A percentile compares a stretch with the other conserved stretches of the same genome.
Conservation (phyloP, 805 yeast species). For the Phaffomyces thermotolerans region DNA sequence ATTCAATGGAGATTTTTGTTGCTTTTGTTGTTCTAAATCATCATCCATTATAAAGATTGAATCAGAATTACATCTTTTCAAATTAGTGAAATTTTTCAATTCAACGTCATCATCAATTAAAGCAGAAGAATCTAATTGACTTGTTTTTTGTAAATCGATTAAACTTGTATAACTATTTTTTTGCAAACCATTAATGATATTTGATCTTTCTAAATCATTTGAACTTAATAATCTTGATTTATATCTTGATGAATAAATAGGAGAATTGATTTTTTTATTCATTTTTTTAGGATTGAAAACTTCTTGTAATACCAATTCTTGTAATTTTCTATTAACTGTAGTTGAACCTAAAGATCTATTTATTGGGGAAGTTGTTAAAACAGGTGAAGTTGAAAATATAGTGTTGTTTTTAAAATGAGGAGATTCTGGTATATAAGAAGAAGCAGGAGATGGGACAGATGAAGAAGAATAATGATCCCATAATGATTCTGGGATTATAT, state of each 20-base stretch:
- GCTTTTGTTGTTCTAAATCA: background rate
- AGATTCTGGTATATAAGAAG: conserved; percentile 28
- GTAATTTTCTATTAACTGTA: conserved; percentile 59
- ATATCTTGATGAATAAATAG: conserved; percentile 13
- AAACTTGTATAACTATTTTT: background rate
- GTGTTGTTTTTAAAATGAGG: background rate
- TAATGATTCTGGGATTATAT: conserved; percentile 79
- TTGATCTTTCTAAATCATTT: conserved; percentile 18
- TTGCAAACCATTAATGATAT: background rate
- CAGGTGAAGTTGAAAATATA: conserved; percentile 2
- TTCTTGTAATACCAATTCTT: conserved; percentile 64
- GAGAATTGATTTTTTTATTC: conserved; percentile 7
- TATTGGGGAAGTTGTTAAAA: conserved; percentile 1
- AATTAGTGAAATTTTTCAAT: background rate
- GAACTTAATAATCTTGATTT: conserved; percentile 18
- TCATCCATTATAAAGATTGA: conserved; percentile 42
- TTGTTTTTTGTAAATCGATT: background rate
- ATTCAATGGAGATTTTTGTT: background rate
- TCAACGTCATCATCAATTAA: background rate
- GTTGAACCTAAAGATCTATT: conserved; percentile 46
- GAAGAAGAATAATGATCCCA: conserved; percentile 50
- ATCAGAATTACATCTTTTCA: conserved; percentile 21
- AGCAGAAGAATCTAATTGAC: conserved; percentile 1
- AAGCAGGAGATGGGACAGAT: conserved; percentile 34
- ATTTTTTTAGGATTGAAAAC: conserved; percentile 48